Evolutionary conservation across 139 green algal species (phyloP).

Genomic region (Coccomyxa sp.): DNA sequence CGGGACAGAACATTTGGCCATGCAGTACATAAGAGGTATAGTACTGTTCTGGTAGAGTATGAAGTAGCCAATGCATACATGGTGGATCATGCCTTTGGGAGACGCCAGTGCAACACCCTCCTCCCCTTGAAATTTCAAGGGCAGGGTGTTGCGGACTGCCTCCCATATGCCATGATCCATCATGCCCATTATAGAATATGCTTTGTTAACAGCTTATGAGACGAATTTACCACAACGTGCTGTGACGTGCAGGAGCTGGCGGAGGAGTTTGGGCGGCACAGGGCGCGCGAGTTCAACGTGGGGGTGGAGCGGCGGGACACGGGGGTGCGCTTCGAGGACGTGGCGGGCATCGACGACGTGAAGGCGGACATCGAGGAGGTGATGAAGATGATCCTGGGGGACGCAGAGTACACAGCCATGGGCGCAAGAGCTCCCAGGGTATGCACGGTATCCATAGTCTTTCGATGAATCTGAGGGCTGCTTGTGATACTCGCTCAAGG

Average conservation of each 20-base stretch:
- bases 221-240: too few relatives aligned
- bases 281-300: slow-evolving; percentile 45
- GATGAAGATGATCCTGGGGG: slow-evolving; percentile 57
- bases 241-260: slow-evolving; percentile 31
- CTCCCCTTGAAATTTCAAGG: too few relatives aligned
- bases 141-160: too few relatives aligned
- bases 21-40: background rate
- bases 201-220: too few relatives aligned
- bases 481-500: too few relatives aligned
- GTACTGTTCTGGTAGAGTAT: too few relatives aligned
- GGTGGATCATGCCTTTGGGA: too few relatives aligned
- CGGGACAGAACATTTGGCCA: background rate
- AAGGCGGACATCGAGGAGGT: slow-evolving; percentile 54
- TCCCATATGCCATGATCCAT: too few relatives aligned
- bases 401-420: slow-evolving; percentile 38
- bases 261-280: slow-evolving; percentile 41
- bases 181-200: too few relatives aligned
- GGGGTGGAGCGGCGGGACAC: slow-evolving; percentile 21
- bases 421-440: slow-evolving; percentile 38
- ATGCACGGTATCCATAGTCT: too few relatives aligned
- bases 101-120: background rate
- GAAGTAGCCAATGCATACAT: too few relatives aligned
- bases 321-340: slow-evolving; percentile 64
- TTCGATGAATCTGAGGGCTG: too few relatives aligned
- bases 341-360: slow-evolving; percentile 68